phyloP scores from a whole-genome alignment of 768 basidiomycete genomes.

The Holtermanniella nyarrowii region DNA sequence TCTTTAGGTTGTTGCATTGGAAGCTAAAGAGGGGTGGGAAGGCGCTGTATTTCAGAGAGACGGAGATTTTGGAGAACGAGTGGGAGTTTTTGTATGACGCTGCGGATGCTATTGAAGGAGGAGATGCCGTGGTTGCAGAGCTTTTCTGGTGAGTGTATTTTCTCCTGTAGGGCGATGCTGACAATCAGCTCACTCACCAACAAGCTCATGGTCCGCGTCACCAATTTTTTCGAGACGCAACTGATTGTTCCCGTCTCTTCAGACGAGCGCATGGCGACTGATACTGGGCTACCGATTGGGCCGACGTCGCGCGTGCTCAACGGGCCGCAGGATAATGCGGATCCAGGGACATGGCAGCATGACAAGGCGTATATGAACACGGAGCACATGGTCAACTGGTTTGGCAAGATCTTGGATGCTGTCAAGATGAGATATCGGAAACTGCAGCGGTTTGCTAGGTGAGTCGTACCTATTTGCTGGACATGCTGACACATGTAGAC shows the following conservation, averaged over 20 bases:
- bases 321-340: slow-evolving; percentile 18
- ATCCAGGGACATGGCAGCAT: slow-evolving; percentile 7
- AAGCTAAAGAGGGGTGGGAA: slow-evolving; percentile 87
- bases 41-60: slow-evolving; percentile 93
- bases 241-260: slow-evolving; percentile 48
- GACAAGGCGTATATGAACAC: slow-evolving; percentile 51
- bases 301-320: neutral
- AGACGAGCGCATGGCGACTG: slow-evolving; percentile 7
- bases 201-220: slow-evolving; percentile 81
- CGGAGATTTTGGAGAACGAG: slow-evolving; percentile 91
- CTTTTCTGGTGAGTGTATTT: slow-evolving; percentile 68
- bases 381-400: slow-evolving; percentile 78
- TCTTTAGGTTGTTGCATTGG: slow-evolving; percentile 91
- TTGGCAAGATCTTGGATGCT: slow-evolving; percentile 82
- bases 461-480: slow-evolving; percentile 13
- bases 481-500: slow-evolving; percentile 16
- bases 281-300: neutral
- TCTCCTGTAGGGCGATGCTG: neutral
- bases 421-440: slow-evolving; percentile 87
- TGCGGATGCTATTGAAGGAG: slow-evolving; percentile 73
- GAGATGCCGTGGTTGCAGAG: slow-evolving; percentile 84
- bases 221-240: slow-evolving; percentile 90
- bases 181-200: slow-evolving; percentile 70
- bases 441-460: slow-evolving; percentile 86
- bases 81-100: slow-evolving; percentile 93